Conservation (phyloP, 495 filamentous ascomycete species). For the Podospora pseudocomata region DNA sequence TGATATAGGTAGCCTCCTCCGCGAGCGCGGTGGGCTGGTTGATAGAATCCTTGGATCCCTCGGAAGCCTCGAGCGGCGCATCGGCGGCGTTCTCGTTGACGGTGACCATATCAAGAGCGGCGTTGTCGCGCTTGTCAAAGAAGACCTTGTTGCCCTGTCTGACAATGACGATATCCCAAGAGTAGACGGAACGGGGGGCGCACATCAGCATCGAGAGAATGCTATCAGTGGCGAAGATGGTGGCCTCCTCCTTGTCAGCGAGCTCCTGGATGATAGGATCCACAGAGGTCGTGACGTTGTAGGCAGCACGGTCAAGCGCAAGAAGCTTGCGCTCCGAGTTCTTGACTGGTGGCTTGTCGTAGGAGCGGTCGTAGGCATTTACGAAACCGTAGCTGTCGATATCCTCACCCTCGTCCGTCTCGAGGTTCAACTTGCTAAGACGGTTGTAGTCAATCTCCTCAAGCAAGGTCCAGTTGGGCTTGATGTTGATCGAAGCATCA, state of each 20-base stretch:
- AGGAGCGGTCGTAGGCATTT: conserved; percentile 92
- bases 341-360: conserved; percentile 90
- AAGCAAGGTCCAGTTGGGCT: conserved; percentile 88
- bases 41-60: conserved; percentile 90
- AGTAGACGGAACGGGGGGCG: conserved; percentile 88
- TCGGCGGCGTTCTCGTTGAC: conserved; percentile 99
- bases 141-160: conserved; percentile 92
- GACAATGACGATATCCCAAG: conserved; percentile 93
- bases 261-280: conserved; percentile 97
- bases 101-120: conserved; percentile 91
- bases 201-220: conserved; percentile 99
- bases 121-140: conserved; percentile 95
- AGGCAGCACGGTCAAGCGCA: conserved; percentile 85
- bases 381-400: conserved; percentile 93
- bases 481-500: conserved; percentile 90
- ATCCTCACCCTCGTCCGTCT: conserved; percentile 91
- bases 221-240: conserved; percentile 93
- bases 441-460: conserved; percentile 99
- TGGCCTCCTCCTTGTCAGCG: conserved; percentile 93
- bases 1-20: conserved; percentile 98
- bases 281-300: conserved; percentile 94
- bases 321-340: conserved; percentile 78
- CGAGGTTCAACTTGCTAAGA: conserved; percentile 89
- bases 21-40: conserved; percentile 88
- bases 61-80: conserved; percentile 82